Percentiles rank a stretch among this genome's conserved stretches.
phyloP scores from a whole-genome alignment of 495 filamentous ascomycete genomes.

The Trichoderma reesei region DNA sequence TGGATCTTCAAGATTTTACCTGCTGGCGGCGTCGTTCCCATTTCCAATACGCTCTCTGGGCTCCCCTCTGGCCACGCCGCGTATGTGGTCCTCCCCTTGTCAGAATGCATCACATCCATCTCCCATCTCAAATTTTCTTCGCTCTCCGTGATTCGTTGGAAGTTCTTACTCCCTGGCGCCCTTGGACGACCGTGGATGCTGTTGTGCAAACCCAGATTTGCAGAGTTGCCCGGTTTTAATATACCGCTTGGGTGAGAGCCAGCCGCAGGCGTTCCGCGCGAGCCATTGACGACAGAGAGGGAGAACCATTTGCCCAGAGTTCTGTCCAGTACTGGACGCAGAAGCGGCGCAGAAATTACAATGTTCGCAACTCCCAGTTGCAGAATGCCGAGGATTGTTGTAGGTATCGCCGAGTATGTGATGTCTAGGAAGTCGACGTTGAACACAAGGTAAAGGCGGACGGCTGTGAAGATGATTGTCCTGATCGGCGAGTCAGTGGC shows the following conservation, averaged over 20 bases:
- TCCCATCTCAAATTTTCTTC: background rate
- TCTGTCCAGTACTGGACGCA: slow-evolving; percentile 8
- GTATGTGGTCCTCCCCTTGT: background rate
- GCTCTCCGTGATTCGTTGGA: background rate
- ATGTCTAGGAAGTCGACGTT: slow-evolving; percentile 8
- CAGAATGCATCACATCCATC: background rate
- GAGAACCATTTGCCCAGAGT: background rate
- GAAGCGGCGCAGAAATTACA: slow-evolving; percentile 9
- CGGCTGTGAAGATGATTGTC: slow-evolving; percentile 8
- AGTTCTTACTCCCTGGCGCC: background rate
- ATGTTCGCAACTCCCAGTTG: slow-evolving; percentile 11
- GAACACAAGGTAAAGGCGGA: slow-evolving; percentile 9
- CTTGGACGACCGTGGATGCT: background rate
- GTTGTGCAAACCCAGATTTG: background rate
- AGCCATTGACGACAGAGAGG: background rate
- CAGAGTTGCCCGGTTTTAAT: background rate
- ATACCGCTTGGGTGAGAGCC: background rate
- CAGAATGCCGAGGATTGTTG: background rate
- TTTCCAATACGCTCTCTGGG: too few species aligned
- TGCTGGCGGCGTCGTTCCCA: too few species aligned
- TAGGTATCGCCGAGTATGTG: background rate
- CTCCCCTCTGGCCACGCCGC: too few species aligned
- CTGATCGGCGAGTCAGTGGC: background rate
- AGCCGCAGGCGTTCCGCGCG: background rate
- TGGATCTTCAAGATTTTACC: too few species aligned